A percentile compares a stretch with the other conserved stretches of the same genome.
Conservation (phyloP, 768 basidiomycete genomes). For the Pleurotus djamor region DNA sequence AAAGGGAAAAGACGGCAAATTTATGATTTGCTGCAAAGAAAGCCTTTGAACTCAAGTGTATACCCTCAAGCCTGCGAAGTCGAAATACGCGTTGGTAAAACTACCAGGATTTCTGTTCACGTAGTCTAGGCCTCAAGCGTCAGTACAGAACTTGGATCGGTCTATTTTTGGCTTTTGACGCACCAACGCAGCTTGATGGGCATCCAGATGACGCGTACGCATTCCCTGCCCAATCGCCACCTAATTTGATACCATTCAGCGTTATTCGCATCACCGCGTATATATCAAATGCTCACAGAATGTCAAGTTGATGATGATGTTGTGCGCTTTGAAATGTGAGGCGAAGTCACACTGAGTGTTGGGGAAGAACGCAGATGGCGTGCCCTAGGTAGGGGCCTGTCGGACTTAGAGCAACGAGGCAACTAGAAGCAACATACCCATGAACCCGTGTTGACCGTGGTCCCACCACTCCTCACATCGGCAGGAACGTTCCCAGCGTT, state of each 20-base stretch:
- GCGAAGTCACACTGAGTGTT: constrained; percentile 56
- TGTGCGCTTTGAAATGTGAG: constrained; percentile 50
- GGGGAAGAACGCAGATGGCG: constrained; percentile 57
- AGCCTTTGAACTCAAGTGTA: constrained; percentile 18
- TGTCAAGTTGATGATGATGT: constrained; percentile 63
- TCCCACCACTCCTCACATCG: constrained; percentile 31
- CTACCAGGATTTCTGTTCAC: constrained; percentile 60
- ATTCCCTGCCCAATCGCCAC: constrained; percentile 57
- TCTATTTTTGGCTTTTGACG: constrained; percentile 11
- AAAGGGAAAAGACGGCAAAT: no score
- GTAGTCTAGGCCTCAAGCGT: constrained; percentile 32
- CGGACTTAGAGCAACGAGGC: not conserved
- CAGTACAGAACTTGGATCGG: not conserved
- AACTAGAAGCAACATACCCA: constrained; percentile 33
- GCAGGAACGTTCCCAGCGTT: constrained; percentile 33
- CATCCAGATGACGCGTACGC: constrained; percentile 46
- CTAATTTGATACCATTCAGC: constrained; percentile 13
- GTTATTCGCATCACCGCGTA: not conserved
- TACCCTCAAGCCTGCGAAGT: constrained; percentile 49
- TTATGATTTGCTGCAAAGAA: not conserved
- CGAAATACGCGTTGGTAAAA: constrained; percentile 64
- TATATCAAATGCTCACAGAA: constrained; percentile 27
- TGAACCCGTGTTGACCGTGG: constrained; percentile 29
- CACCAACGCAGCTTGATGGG: constrained; percentile 49
- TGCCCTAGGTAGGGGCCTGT: constrained; percentile 35